Evolutionary conservation across 2,329 filamentous ascomycete genomes (phyloP), one percentile per base, ranked within the genome.

Genomic region (Monosporascus sp.): DNA sequence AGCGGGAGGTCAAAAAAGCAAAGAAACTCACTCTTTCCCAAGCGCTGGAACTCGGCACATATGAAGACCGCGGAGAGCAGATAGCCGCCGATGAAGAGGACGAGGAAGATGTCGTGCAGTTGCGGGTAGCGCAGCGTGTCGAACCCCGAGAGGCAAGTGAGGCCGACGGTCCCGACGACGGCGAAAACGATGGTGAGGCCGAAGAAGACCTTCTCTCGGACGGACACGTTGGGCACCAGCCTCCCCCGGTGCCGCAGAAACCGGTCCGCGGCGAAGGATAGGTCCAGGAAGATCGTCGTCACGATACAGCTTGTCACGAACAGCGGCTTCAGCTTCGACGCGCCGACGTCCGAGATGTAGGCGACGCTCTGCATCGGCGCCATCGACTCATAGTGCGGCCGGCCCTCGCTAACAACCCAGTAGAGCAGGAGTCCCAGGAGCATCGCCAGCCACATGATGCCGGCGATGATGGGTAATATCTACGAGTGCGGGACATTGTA

Each of bases 41-140:
- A 79, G 2, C 89, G 85, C 64, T 94, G 87, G 69, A 96, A 97
- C 69, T 97, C 91, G 74, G 83, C 85, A 75, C 92, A 97, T 59
- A 93, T 88, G 70, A 92, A 93, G 60, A 97, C 80, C 52, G 93
- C 92, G 5, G 86, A 90, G 51, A 96, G 67, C 51, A 97, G 75
- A 69, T 96, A 97, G 37, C 90, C 94, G 15, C 71, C 84, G 67
- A 97, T 90, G 70, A 99, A 99, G 49, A 97, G 71, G 1, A 82
- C 71, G 37, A 99, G 73, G 71, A 96, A 96, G 2, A 83, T 75
- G 63, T 90, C 78, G 68, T 99, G 94, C 53, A 88, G 67, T 1
- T 61, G 70, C 2, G 78, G 77, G 67, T 96, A 82, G 52, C 76
- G 74, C n/a, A 79, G 70, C 0, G 90, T 94, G 70, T 97, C 90